Percentiles rank a stretch among this genome's conserved stretches.
Conservation (phyloP, 2,329 filamentous ascomycete genomes). For the Diaporthe sp. region DNA sequence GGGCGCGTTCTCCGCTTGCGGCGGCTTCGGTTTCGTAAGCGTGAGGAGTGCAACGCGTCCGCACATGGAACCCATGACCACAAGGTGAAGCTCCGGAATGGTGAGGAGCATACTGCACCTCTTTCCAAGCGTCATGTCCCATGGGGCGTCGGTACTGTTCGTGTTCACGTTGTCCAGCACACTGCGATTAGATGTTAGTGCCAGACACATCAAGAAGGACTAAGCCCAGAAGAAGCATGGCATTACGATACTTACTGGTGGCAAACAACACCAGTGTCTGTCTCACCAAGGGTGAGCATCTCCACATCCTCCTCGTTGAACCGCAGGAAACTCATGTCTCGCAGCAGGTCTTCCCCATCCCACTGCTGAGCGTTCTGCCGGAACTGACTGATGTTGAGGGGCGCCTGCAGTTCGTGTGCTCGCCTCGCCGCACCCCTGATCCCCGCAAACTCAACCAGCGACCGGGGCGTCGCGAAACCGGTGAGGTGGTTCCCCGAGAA, state of each 20-base stretch:
- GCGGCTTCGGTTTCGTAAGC: conserved; percentile 66
- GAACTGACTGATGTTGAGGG: conserved; percentile 25
- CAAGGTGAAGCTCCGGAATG: conserved; percentile 78
- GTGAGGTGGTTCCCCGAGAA: conserved; percentile 25
- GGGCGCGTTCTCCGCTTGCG: conserved; percentile 47
- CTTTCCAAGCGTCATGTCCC: conserved; percentile 57
- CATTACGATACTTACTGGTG: conserved; percentile 43
- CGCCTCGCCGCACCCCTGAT: background rate
- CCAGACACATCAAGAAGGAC: background rate
- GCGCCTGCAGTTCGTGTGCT: conserved; percentile 14
- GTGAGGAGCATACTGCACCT: conserved; percentile 74
- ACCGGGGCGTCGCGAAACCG: background rate
- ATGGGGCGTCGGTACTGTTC: conserved; percentile 46
- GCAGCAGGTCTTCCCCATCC: conserved; percentile 23
- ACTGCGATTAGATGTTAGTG: conserved; percentile 36
- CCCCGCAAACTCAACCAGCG: conserved; percentile 13
- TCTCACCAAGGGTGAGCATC: conserved; percentile 54
- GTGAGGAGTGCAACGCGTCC: conserved; percentile 75
- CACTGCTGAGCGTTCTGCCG: conserved; percentile 22
- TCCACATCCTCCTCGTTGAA: conserved; percentile 65
- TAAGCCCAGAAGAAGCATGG: background rate
- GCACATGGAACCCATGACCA: conserved; percentile 76
- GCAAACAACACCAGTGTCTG: conserved; percentile 45
- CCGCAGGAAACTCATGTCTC: conserved; percentile 56
- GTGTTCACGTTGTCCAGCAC: conserved; percentile 47